Percentiles rank a stretch among this genome's conserved stretches.
Evolutionary conservation across 768 basidiomycete species (phyloP).

Genomic region (Lanmaoa pseudosensibilis): DNA sequence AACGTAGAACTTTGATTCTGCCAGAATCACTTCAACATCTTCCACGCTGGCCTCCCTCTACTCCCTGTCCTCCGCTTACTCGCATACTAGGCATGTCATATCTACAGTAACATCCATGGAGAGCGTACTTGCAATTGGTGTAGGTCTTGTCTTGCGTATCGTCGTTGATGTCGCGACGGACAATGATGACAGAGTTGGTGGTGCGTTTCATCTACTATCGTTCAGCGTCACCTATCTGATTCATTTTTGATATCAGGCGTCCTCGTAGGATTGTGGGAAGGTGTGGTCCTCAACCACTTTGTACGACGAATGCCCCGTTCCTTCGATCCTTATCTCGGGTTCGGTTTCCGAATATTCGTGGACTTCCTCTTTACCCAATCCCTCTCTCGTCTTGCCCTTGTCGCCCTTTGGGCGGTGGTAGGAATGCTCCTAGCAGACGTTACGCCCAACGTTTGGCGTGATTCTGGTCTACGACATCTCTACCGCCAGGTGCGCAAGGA

Average conservation of each 20-base stretch:
- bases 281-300: conserved; percentile 72
- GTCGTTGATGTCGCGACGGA: conserved; percentile 52
- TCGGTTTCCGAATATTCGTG: conserved; percentile 66
- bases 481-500: conserved; percentile 40
- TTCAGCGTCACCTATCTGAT: conserved; percentile 1
- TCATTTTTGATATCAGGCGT: conserved; percentile 42
- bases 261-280: conserved; percentile 78
- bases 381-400: conserved; percentile 44
- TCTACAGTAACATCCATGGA: conserved; percentile 53
- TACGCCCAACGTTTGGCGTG: conserved; percentile 46
- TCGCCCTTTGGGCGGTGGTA: conserved; percentile 52
- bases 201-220: conserved; percentile 17
- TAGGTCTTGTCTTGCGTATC: conserved; percentile 65
- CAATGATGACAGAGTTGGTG: conserved; percentile 32
- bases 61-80: conserved; percentile 28
- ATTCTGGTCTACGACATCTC: conserved; percentile 38
- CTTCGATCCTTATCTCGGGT: conserved; percentile 67
- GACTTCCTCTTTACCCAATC: conserved; percentile 69
- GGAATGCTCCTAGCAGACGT: conserved; percentile 56
- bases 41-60: conserved; percentile 32
- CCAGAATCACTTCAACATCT: conserved; percentile 1
- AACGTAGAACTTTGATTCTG: background rate
- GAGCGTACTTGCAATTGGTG: conserved; percentile 63
- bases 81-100: conserved; percentile 30
- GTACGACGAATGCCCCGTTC: conserved; percentile 63